phyloP scores from a whole-genome alignment of 2,329 filamentous ascomycete species.

The Didymella pinodella region DNA sequence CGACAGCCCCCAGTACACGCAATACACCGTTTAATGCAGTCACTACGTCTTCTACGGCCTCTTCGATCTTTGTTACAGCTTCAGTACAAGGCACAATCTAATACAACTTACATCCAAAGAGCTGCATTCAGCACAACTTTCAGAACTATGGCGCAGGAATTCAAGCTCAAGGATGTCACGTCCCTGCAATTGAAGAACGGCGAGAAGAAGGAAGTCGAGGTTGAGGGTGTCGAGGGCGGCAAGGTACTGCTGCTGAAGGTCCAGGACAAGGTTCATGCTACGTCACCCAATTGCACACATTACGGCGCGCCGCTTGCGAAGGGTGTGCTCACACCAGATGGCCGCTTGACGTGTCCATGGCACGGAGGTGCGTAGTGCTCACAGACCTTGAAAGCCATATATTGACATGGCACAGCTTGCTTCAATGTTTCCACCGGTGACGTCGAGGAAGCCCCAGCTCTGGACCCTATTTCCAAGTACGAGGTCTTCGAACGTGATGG shows the following conservation, averaged over 20 bases:
- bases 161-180: conserved; percentile 75
- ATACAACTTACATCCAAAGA: conserved; percentile 26
- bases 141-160: conserved; percentile 57
- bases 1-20: conserved; percentile 17
- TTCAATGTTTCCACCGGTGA: conserved; percentile 91
- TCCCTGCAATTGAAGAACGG: conserved; percentile 78
- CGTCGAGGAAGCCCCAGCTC: conserved; percentile 91
- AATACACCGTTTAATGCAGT: conserved; percentile 36
- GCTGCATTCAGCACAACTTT: conserved; percentile 39
- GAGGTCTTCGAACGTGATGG: conserved; percentile 82
- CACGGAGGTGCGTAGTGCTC: conserved; percentile 75
- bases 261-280: conserved; percentile 76
- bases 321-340: conserved; percentile 82
- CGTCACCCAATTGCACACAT: conserved; percentile 85
- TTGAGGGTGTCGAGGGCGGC: conserved; percentile 84
- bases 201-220: conserved; percentile 86
- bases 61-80: conserved; percentile 33
- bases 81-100: conserved; percentile 23
- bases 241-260: conserved; percentile 88
- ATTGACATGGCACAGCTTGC: conserved; percentile 68
- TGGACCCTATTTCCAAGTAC: conserved; percentile 86
- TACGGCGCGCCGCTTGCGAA: conserved; percentile 90
- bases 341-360: conserved; percentile 92
- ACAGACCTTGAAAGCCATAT: conserved; percentile 15
- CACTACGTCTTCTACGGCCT: conserved; percentile 35